Percentiles rank a stretch among this genome's conserved stretches.
Evolutionary conservation across 139 green algal species (phyloP).

Genomic region (Closterium sp.): DNA sequence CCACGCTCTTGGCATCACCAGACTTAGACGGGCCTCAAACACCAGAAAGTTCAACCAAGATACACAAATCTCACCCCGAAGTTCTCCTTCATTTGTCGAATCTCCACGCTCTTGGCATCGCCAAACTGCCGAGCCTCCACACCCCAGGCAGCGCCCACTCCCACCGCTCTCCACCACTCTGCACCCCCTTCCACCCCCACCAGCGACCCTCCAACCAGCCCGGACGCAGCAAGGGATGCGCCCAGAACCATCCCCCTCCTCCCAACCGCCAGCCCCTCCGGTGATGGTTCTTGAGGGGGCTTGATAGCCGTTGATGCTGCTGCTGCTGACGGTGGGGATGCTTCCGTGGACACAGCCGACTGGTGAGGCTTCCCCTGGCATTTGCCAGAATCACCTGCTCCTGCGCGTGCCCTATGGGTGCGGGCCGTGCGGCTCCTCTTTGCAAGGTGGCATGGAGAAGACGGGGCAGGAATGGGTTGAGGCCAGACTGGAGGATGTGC

Average conservation of each 20-base stretch:
- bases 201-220: not conserved
- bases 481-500: not conserved
- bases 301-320: not conserved
- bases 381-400: not conserved
- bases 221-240: not conserved
- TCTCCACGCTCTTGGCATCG: not conserved
- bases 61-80: too few relatives aligned
- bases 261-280: not conserved
- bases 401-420: too few relatives aligned
- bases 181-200: not conserved
- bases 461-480: not conserved
- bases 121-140: not conserved
- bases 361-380: not conserved
- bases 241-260: not conserved
- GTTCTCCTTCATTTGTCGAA: not conserved
- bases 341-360: too few relatives aligned
- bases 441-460: not conserved
- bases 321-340: too few relatives aligned
- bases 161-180: too few relatives aligned
- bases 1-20: too few relatives aligned
- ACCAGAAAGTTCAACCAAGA: too few relatives aligned
- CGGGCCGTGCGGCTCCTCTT: too few relatives aligned
- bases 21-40: too few relatives aligned
- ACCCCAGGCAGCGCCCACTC: too few relatives aligned
- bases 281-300: not conserved